Conservation (phyloP, 1,284 basidiomycete species). For the Sphagnurus paluster region DNA sequence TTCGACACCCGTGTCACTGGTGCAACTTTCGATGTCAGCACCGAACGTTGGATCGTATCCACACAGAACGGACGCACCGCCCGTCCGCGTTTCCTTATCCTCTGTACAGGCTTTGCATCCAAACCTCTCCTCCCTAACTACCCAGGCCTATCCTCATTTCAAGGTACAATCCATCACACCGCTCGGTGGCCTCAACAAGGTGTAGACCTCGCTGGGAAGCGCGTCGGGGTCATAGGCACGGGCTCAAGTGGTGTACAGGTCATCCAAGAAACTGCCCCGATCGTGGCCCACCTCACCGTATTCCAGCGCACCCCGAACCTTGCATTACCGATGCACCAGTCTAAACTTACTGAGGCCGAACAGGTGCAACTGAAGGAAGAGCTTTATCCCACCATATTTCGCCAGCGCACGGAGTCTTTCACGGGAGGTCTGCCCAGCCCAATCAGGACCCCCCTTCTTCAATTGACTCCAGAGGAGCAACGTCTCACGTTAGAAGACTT, state of each 20-base stretch:
- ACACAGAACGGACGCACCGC: conserved; percentile 20
- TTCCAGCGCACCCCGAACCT: conserved; percentile 30
- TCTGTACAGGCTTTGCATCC: conserved; percentile 26
- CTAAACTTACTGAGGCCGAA: conserved; percentile 9
- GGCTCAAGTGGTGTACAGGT: conserved; percentile 29
- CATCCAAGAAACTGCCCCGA: conserved; percentile 25
- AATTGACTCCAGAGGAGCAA: conserved; percentile 22
- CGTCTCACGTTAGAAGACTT: conserved; percentile 22
- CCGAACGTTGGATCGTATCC: conserved; percentile 23
- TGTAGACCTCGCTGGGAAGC: conserved; percentile 23
- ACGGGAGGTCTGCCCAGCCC: too few relatives aligned
- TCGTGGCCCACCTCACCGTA: conserved; percentile 26
- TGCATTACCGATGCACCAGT: conserved; percentile 25
- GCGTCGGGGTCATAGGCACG: conserved; percentile 26
- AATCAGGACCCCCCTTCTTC: too few relatives aligned
- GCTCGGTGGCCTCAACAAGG: conserved; percentile 23
- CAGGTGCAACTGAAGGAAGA: conserved; percentile 21
- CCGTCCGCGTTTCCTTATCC: conserved; percentile 20
- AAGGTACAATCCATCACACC: conserved; percentile 25
- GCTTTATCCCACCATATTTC: conserved; percentile 22
- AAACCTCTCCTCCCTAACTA: conserved; percentile 23
- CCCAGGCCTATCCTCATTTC: conserved; percentile 25
- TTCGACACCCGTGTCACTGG: conserved; percentile 24
- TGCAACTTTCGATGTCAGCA: conserved; percentile 21
- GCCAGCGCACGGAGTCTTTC: conserved; percentile 23